phyloP scores from a whole-genome alignment of 2,329 filamentous ascomycete genomes.

The Trichoderma koningiopsis region DNA sequence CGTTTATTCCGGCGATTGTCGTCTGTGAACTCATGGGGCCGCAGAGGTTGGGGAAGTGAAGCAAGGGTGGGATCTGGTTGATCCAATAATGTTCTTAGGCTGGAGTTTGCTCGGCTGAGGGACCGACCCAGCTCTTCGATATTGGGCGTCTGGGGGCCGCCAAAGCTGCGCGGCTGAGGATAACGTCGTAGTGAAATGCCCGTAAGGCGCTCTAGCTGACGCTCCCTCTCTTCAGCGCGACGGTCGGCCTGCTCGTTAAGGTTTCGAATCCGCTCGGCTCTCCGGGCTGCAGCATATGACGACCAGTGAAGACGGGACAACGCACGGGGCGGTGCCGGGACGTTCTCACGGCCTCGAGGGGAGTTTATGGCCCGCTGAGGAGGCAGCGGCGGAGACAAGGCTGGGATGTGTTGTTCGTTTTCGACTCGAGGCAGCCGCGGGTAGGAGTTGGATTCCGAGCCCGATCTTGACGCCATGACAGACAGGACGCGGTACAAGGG shows the following conservation, averaged over 20 bases:
- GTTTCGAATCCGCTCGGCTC: conserved; percentile 42
- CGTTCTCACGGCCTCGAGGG: conserved; percentile 36
- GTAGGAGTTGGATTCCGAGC: conserved; percentile 37
- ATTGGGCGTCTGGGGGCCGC: conserved; percentile 33
- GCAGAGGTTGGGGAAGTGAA: conserved; percentile 40
- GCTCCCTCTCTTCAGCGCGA: conserved; percentile 35
- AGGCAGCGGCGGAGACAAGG: conserved; percentile 39
- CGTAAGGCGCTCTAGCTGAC: conserved; percentile 35
- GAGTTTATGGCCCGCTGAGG: conserved; percentile 38
- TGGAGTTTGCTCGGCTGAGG: conserved; percentile 48
- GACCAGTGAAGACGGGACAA: conserved; percentile 31
- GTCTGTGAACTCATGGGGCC: conserved; percentile 46
- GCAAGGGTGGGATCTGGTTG: conserved; percentile 34
- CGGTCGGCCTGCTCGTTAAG: conserved; percentile 36
- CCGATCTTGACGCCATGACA: conserved; percentile 40
- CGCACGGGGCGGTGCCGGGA: conserved; percentile 29
- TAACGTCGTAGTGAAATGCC: conserved; percentile 32
- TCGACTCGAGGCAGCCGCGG: conserved; percentile 37
- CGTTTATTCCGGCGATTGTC: conserved; percentile 63
- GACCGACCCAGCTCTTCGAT: conserved; percentile 44
- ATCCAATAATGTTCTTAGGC: conserved; percentile 48
- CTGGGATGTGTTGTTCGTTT: conserved; percentile 36
- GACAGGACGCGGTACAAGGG: neutral
- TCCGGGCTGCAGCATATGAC: conserved; percentile 34
- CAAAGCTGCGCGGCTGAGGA: conserved; percentile 33